Evolutionary conservation across 2,329 filamentous ascomycete genomes (phyloP), one percentile per base, ranked within the genome.

Genomic region (Calonectria hongkongensis): DNA sequence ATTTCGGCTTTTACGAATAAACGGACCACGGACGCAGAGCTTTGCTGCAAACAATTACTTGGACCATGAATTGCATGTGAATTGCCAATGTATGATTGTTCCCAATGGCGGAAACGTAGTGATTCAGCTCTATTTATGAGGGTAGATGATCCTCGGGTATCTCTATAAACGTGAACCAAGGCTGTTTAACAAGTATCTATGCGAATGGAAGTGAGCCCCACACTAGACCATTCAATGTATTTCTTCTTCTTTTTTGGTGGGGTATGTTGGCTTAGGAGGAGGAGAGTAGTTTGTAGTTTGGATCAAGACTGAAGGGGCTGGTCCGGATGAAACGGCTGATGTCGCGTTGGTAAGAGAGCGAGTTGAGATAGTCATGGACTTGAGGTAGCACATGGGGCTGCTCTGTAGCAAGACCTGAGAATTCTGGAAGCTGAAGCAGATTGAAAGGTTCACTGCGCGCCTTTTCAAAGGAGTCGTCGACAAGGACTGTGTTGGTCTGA

Each of bases 381-480:
- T 89, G 87, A 0, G 89, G 88, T 64, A 93, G 80, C 10, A 92
- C 85, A 50, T 84, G 76, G 2, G 81, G 80, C 0, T 75, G 54
- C 79, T 90, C 89, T 8, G 79, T 73, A 2, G 72, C 51, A 43
- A 87, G 72, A 15, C 88, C 90, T 2, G 83, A 82, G 80, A 97
- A 98, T 83, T 97, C 95, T 0, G 95, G 94, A 27, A 98, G 89
- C 75, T 92, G 87, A 12, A 98, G 85, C 27, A 97, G 88, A 79
- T 98, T 98, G 85, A 91, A 90, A 0, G 97, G 97, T 83, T 99
- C 95, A 68, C 90, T 93, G 30, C 91, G 88, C 0, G 93, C 96
- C 86, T 98, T 99, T 79, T 96, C 89, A 1, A 85, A 79, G 36
- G 93, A 94, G 84, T 98, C 97, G 78, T 99, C 97, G 47, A 98